Evolutionary conservation across 1,284 basidiomycete genomes (phyloP).

Genomic region (Heterobasidion occidentale): DNA sequence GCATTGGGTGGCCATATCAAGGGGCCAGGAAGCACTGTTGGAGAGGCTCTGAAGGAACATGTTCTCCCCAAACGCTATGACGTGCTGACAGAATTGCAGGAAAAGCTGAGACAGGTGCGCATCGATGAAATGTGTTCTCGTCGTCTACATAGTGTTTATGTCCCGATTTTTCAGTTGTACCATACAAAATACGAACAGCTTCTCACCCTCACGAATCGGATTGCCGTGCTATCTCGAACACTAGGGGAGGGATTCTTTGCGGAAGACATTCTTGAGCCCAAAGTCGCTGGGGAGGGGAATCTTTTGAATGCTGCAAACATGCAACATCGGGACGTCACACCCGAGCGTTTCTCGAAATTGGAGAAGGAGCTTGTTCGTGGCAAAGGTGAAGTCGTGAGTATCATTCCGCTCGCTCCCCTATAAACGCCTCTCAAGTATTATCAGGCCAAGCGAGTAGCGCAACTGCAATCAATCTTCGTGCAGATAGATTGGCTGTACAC

Average conservation of each 20-base stretch:
- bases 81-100: slow-evolving; percentile 55
- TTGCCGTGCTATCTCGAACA: slow-evolving; percentile 48
- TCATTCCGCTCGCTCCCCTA: background rate
- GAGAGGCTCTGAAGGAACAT: slow-evolving; percentile 51
- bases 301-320: slow-evolving; percentile 1
- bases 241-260: slow-evolving; percentile 56
- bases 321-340: slow-evolving; percentile 58
- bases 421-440: slow-evolving; percentile 3
- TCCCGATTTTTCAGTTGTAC: slow-evolving; percentile 41
- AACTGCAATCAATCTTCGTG: slow-evolving; percentile 54
- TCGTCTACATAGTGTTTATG: background rate
- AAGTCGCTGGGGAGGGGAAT: slow-evolving; percentile 29
- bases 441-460: slow-evolving; percentile 59
- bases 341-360: slow-evolving; percentile 67
- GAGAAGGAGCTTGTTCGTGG: slow-evolving; percentile 77
- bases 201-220: slow-evolving; percentile 52
- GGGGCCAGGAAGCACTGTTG: slow-evolving; percentile 37
- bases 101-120: slow-evolving; percentile 68
- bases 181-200: slow-evolving; percentile 75
- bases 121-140: background rate
- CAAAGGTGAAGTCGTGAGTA: slow-evolving; percentile 70
- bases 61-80: slow-evolving; percentile 63
- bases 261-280: slow-evolving; percentile 46
- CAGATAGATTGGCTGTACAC: slow-evolving; percentile 77
- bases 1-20: slow-evolving; percentile 68